phyloP scores from a whole-genome alignment of 139 green algal genomes.

The Nannochloris sp. region DNA sequence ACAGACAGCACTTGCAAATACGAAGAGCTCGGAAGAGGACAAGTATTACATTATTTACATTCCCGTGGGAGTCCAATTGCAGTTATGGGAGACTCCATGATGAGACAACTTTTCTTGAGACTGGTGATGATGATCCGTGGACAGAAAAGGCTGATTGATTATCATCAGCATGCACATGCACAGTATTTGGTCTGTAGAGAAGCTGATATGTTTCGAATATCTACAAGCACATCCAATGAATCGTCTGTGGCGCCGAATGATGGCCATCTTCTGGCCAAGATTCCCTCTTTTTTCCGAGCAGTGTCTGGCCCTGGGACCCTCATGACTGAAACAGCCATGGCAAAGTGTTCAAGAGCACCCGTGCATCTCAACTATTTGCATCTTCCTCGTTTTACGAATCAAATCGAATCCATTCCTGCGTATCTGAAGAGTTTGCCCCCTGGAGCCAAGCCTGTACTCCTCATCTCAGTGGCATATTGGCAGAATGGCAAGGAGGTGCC shows the following conservation, averaged over 20 bases:
- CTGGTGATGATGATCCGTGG: slow-evolving; percentile 19
- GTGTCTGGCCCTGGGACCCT: neutral
- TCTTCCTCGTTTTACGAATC: slow-evolving; percentile 9
- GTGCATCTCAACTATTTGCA: slow-evolving; percentile 13
- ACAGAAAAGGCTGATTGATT: slow-evolving; percentile 10
- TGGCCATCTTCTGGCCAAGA: slow-evolving; percentile 6
- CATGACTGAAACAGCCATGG: neutral
- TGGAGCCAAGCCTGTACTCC: slow-evolving; percentile 3
- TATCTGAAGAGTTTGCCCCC: neutral
- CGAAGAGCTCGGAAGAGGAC: neutral
- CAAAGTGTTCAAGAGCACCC: neutral
- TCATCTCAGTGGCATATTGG: slow-evolving; percentile 10
- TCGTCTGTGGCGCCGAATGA: neutral
- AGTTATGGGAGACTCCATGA: slow-evolving; percentile 20
- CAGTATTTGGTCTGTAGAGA: slow-evolving; percentile 12
- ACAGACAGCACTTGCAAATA: slow-evolving; percentile 9
- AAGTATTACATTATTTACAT: slow-evolving; percentile 16
- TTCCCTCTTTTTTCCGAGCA: slow-evolving; percentile 14
- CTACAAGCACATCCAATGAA: neutral
- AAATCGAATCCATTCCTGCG: slow-evolving; percentile 4
- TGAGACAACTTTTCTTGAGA: slow-evolving; percentile 18
- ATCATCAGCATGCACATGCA: slow-evolving; percentile 15
- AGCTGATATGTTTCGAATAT: slow-evolving; percentile 19
- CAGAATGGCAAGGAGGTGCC: neutral
- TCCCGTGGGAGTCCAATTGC: slow-evolving; percentile 1